Percentiles rank a stretch among this genome's conserved stretches.
phyloP scores from a whole-genome alignment of 1,284 basidiomycete species.

The Flammula alnicola region DNA sequence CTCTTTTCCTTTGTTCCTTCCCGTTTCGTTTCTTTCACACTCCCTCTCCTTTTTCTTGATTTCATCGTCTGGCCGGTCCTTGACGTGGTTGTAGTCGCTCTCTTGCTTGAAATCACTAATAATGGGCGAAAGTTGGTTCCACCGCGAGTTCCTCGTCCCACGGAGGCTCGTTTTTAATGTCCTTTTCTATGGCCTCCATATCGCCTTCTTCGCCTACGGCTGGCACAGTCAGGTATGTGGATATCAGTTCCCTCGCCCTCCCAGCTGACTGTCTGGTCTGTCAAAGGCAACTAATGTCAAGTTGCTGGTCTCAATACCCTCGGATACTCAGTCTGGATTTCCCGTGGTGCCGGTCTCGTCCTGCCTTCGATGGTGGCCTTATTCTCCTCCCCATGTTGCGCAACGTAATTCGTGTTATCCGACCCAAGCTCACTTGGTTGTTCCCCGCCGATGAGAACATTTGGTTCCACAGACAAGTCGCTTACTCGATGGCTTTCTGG shows the following conservation, averaged over 20 bases:
- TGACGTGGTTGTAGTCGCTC: slow-evolving; percentile 28
- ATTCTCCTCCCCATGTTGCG: slow-evolving; percentile 87
- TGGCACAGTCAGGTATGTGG: slow-evolving; percentile 76
- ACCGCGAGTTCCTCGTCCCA: slow-evolving; percentile 65
- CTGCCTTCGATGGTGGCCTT: slow-evolving; percentile 83
- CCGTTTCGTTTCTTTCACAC: slow-evolving; percentile 30
- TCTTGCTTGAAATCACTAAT: slow-evolving; percentile 13
- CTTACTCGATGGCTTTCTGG: slow-evolving; percentile 90
- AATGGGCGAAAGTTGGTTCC: slow-evolving; percentile 74
- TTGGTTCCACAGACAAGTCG: slow-evolving; percentile 92
- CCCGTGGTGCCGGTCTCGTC: slow-evolving; percentile 85
- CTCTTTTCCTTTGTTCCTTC: slow-evolving; percentile 25
- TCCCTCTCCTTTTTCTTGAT: slow-evolving; percentile 28
- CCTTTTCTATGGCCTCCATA: slow-evolving; percentile 76
- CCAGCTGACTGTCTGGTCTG: slow-evolving; percentile 6
- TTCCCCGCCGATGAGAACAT: slow-evolving; percentile 91
- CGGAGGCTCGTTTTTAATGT: slow-evolving; percentile 74
- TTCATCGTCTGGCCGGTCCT: slow-evolving; percentile 30
- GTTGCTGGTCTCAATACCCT: slow-evolving; percentile 78
- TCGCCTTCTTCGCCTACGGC: slow-evolving; percentile 75
- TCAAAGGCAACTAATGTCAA: slow-evolving; percentile 62
- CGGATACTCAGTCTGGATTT: slow-evolving; percentile 82
- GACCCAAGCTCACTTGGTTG: slow-evolving; percentile 76
- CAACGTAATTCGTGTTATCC: slow-evolving; percentile 79
- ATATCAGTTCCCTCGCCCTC: background rate